phyloP scores from a whole-genome alignment of 768 basidiomycete genomes.

The Termitomyces sp. region DNA sequence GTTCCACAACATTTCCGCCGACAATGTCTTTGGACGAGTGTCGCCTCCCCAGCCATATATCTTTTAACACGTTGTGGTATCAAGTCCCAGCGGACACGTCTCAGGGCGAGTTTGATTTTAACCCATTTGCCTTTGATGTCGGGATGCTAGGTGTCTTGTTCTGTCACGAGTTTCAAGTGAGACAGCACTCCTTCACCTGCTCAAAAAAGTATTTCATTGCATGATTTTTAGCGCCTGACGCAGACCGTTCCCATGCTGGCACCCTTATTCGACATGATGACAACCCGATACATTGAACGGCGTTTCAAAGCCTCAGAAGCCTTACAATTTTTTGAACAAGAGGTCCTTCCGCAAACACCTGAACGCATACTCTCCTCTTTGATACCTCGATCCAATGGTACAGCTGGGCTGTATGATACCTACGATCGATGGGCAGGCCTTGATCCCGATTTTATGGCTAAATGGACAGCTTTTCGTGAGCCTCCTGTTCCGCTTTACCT shows the following conservation, averaged over 20 bases:
- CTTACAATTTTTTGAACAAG: constrained; percentile 19
- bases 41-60: too few relatives aligned
- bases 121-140: constrained; percentile 24
- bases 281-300: constrained; percentile 14
- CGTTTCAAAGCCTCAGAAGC: constrained; percentile 23
- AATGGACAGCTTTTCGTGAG: constrained; percentile 16
- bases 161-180: neutral
- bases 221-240: constrained; percentile 13
- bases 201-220: too few relatives aligned
- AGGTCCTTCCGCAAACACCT: neutral
- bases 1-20: neutral
- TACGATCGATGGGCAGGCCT: constrained; percentile 16
- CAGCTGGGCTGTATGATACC: neutral
- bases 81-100: constrained; percentile 10
- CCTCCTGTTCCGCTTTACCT: constrained; percentile 8
- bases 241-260: too few relatives aligned
- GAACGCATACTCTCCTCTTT: too few relatives aligned
- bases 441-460: constrained; percentile 11
- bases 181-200: too few relatives aligned
- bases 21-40: too few relatives aligned
- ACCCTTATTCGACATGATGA: constrained; percentile 14
- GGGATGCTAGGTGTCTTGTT: neutral
- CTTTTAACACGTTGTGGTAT: neutral
- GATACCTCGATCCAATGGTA: too few relatives aligned
- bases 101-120: constrained; percentile 20